phyloP scores from a whole-genome alignment of 306 rosid genomes.

The Cicer arietinum region DNA sequence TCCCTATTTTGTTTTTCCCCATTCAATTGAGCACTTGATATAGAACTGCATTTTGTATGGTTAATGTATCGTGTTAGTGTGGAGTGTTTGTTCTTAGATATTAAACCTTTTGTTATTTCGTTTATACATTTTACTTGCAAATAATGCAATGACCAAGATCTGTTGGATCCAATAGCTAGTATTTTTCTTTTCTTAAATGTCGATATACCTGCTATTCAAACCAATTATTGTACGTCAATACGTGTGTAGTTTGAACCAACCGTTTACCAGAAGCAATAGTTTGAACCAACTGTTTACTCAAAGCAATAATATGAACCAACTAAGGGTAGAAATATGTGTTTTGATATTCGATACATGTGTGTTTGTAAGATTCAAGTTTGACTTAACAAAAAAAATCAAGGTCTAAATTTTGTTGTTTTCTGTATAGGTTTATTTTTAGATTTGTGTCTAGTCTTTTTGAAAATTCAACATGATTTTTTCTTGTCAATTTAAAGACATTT shows the following conservation, averaged over 20 bases:
- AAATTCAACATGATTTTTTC: too few relatives aligned
- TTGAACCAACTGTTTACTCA: too few relatives aligned
- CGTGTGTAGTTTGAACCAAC: background rate
- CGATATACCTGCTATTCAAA: background rate
- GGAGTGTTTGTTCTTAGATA: constrained; percentile 34
- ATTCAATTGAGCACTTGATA: constrained; percentile 13
- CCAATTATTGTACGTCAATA: background rate
- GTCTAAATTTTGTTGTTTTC: too few relatives aligned
- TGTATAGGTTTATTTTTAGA: too few relatives aligned
- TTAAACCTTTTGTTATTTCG: background rate
- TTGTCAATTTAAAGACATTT: too few relatives aligned
- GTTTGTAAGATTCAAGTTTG: too few relatives aligned
- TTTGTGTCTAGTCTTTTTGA: too few relatives aligned
- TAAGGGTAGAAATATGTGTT: too few relatives aligned
- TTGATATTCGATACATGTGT: too few relatives aligned
- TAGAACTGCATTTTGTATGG: constrained; percentile 36
- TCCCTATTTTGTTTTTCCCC: background rate
- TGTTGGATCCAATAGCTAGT: background rate
- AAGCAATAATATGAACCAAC: too few relatives aligned
- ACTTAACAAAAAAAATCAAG: too few relatives aligned
- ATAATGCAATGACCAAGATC: constrained; percentile 19
- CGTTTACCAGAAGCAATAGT: too few relatives aligned
- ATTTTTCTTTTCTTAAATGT: background rate
- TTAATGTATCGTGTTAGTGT: constrained; percentile 17
- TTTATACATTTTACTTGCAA: constrained; percentile 1